These are phyloP conservation scores for Aspergillus bombycis DNA, from an alignment of 2,329 filamentous ascomycete genomes.

Conservation along the genomic window DNA sequence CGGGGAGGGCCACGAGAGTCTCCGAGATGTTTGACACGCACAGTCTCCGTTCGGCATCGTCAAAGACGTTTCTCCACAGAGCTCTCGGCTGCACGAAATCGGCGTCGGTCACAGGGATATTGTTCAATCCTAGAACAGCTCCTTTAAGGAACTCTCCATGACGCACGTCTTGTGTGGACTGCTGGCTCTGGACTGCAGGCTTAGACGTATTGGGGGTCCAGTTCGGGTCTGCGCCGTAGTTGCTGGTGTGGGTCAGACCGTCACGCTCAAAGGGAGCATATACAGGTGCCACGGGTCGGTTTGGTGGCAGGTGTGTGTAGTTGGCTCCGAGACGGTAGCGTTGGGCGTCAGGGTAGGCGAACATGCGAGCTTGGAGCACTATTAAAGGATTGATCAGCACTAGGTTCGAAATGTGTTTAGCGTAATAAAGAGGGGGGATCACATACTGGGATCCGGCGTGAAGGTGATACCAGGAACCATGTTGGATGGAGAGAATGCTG, in stretches of 20 bases:
- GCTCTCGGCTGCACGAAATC: slow-evolving; percentile 36
- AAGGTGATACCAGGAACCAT: slow-evolving; percentile 66
- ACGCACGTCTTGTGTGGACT: slow-evolving; percentile 22
- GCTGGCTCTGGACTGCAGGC: slow-evolving; percentile 21
- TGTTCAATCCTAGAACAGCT: slow-evolving; percentile 27
- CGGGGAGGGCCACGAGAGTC: slow-evolving; percentile 28
- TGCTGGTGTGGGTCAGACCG: slow-evolving; percentile 46
- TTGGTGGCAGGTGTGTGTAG: slow-evolving; percentile 45
- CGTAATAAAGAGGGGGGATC: too few species aligned
- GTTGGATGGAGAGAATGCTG: slow-evolving; percentile 66
- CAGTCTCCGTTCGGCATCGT: slow-evolving; percentile 25
- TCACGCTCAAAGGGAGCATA: slow-evolving; percentile 58
- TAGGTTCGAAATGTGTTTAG: not conserved
- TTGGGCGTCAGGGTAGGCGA: slow-evolving; percentile 61
- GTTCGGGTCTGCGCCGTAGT: slow-evolving; percentile 64
- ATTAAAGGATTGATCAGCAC: slow-evolving; percentile 21
- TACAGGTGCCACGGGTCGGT: slow-evolving; percentile 38
- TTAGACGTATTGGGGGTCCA: slow-evolving; percentile 46
- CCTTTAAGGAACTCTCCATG: slow-evolving; percentile 26
- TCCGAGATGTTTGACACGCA: slow-evolving; percentile 28
- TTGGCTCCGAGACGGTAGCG: slow-evolving; percentile 46
- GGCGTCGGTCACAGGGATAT: slow-evolving; percentile 30
- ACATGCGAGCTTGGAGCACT: slow-evolving; percentile 63
- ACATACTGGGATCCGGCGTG: slow-evolving; percentile 59
- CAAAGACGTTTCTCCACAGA: slow-evolving; percentile 34